Conservation (phyloP, 2,329 filamentous ascomycete species). For the Nemania bipapillata region DNA sequence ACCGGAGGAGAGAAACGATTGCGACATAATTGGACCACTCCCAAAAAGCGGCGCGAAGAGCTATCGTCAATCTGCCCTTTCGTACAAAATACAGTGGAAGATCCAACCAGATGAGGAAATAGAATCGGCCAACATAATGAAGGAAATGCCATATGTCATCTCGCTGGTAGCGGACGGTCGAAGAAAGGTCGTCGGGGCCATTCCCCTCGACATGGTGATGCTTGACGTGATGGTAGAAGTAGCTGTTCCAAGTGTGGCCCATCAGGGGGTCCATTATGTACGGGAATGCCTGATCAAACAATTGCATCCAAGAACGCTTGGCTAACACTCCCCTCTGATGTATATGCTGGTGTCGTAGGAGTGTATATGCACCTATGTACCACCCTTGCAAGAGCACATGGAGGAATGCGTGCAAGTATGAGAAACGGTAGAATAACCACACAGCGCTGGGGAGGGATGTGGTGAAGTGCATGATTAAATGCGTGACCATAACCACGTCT, state of each 20-base stretch:
- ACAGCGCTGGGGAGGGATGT: constrained; percentile 76
- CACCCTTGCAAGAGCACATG: constrained; percentile 74
- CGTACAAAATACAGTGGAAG: constrained; percentile 77
- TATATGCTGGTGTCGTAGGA: constrained; percentile 88
- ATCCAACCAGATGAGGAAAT: constrained; percentile 78
- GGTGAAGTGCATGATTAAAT: constrained; percentile 76
- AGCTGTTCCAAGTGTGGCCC: constrained; percentile 87
- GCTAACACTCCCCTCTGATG: constrained; percentile 76
- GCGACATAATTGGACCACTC: constrained; percentile 68
- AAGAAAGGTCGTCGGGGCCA: constrained; percentile 78
- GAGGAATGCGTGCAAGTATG: constrained; percentile 72
- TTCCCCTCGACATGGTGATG: constrained; percentile 87
- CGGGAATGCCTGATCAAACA: constrained; percentile 74
- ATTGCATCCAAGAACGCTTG: constrained; percentile 56
- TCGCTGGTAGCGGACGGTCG: constrained; percentile 79
- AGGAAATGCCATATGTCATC: constrained; percentile 74
- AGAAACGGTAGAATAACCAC: constrained; percentile 71
- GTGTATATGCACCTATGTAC: constrained; percentile 78
- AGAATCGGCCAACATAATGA: constrained; percentile 78
- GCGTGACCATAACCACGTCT: constrained; percentile 82
- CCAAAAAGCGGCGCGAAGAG: constrained; percentile 67
- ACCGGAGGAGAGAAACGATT: constrained; percentile 62
- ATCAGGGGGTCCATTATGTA: constrained; percentile 80
- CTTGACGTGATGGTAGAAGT: constrained; percentile 87
- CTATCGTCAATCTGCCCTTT: constrained; percentile 67